phyloP scores from a whole-genome alignment of 202 grass and related monocot species.

The Elaeis oleifera region DNA sequence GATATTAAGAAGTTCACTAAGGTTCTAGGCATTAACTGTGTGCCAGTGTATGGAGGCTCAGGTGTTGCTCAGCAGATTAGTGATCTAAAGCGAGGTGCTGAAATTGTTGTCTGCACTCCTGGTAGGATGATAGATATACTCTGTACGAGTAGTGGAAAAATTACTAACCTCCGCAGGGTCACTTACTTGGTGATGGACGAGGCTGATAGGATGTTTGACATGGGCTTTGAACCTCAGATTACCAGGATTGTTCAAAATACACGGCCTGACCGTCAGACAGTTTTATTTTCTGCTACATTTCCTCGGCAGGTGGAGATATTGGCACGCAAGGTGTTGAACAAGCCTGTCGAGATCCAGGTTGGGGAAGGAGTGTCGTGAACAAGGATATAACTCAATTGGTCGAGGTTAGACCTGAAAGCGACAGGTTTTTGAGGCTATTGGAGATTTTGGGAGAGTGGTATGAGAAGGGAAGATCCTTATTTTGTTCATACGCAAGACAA shows the following conservation, averaged over 20 bases:
- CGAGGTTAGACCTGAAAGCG: slow-evolving; percentile 71
- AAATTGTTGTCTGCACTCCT: slow-evolving; percentile 93
- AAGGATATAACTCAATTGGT: slow-evolving; percentile 86
- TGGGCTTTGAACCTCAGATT: slow-evolving; percentile 98
- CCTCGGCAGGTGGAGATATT: slow-evolving; percentile 87
- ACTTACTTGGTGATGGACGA: slow-evolving; percentile 96
- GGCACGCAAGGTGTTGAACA: slow-evolving; percentile 76
- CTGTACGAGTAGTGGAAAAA: slow-evolving; percentile 87
- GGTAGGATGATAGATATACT: slow-evolving; percentile 97
- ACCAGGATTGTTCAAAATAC: slow-evolving; percentile 83
- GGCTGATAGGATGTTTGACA: slow-evolving; percentile 98
- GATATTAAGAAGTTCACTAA: slow-evolving; percentile 92
- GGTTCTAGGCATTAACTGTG: slow-evolving; percentile 80
- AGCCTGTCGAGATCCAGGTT: slow-evolving; percentile 83
- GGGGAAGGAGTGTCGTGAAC: slow-evolving; percentile 95
- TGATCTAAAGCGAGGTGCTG: slow-evolving; percentile 80
- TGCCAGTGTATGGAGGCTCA: slow-evolving; percentile 83
- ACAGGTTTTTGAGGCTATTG: slow-evolving; percentile 70
- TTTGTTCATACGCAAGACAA: slow-evolving; percentile 97
- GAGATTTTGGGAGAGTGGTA: slow-evolving; percentile 91
- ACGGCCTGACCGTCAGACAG: slow-evolving; percentile 75
- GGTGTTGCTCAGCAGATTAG: slow-evolving; percentile 98
- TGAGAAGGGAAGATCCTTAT: slow-evolving; percentile 89
- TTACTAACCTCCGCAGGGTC: slow-evolving; percentile 83
- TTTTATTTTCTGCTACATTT: slow-evolving; percentile 96